Evolutionary conservation across 768 basidiomycete species (phyloP).

Genomic region (Termitomyces sp.): DNA sequence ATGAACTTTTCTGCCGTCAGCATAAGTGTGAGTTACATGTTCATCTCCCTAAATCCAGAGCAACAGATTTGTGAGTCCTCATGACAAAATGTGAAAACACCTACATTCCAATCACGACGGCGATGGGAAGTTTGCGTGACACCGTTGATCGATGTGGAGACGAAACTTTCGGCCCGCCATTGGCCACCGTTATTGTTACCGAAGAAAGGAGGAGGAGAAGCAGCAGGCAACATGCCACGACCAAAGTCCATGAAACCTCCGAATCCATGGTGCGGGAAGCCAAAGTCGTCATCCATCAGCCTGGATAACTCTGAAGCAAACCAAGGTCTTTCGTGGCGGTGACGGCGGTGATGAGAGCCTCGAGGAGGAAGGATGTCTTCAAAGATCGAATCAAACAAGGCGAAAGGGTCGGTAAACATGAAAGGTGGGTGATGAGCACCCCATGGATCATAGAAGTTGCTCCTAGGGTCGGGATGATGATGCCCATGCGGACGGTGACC

Average conservation of each 20-base stretch:
- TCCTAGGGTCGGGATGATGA: constrained; percentile 20
- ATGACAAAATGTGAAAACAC: constrained; percentile 21
- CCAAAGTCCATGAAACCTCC: constrained; percentile 22
- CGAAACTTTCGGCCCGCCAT: constrained; percentile 55
- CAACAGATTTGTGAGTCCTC: not conserved
- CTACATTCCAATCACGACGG: constrained; percentile 54
- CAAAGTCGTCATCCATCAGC: constrained; percentile 29
- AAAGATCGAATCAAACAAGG: constrained; percentile 71
- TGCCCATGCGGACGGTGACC: constrained; percentile 19
- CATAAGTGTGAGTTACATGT: constrained; percentile 60
- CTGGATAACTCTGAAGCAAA: constrained; percentile 27
- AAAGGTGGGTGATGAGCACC: constrained; percentile 31
- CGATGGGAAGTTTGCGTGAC: constrained; percentile 59
- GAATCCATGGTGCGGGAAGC: constrained; percentile 30
- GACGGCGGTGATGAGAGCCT: constrained; percentile 21
- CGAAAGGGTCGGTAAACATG: constrained; percentile 71
- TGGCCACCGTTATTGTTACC: constrained; percentile 21
- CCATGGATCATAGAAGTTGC: constrained; percentile 34
- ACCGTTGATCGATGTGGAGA: constrained; percentile 61
- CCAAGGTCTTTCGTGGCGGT: constrained; percentile 23
- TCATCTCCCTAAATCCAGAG: constrained; percentile 59
- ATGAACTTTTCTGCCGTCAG: constrained; percentile 63
- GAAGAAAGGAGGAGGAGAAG: constrained; percentile 21
- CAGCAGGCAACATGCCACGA: not conserved
- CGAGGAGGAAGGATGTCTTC: constrained; percentile 37